phyloP scores from a whole-genome alignment of 2,329 filamentous ascomycete genomes.

The Aureobasidium pullulans region DNA sequence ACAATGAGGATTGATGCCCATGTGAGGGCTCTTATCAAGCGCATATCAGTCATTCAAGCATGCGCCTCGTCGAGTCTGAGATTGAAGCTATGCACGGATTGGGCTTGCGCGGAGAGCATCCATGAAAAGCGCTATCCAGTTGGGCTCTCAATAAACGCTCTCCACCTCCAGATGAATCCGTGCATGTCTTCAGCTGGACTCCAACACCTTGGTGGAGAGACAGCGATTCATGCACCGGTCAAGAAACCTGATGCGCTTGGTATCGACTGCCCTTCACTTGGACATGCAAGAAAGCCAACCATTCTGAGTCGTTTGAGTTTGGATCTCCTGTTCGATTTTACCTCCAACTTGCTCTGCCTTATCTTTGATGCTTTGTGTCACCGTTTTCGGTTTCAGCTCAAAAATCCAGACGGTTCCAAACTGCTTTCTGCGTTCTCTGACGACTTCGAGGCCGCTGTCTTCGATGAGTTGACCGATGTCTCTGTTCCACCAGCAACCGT shows the following conservation, averaged over 20 bases:
- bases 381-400: constrained; percentile 34
- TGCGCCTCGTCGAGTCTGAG: background rate
- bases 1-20: background rate
- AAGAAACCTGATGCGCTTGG: background rate
- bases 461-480: constrained; percentile 43
- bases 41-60: background rate
- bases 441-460: constrained; percentile 41
- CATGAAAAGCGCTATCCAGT: background rate
- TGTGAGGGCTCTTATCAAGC: background rate
- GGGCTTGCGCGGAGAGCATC: background rate
- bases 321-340: background rate
- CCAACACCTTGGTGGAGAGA: background rate
- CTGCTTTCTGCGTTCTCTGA: constrained; percentile 38
- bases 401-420: constrained; percentile 45
- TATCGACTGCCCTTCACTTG: constrained; percentile 2
- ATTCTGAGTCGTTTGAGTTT: background rate
- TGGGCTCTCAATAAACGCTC: background rate
- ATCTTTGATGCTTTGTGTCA: background rate
- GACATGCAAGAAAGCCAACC: constrained; percentile 10
- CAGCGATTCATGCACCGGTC: background rate
- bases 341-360: background rate
- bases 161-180: background rate
- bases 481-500: constrained; percentile 48
- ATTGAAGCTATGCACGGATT: background rate
- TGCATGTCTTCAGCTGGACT: background rate